Evolutionary conservation across 139 green algal genomes (phyloP).

Genomic region (Tetradesmus obliquus): DNA sequence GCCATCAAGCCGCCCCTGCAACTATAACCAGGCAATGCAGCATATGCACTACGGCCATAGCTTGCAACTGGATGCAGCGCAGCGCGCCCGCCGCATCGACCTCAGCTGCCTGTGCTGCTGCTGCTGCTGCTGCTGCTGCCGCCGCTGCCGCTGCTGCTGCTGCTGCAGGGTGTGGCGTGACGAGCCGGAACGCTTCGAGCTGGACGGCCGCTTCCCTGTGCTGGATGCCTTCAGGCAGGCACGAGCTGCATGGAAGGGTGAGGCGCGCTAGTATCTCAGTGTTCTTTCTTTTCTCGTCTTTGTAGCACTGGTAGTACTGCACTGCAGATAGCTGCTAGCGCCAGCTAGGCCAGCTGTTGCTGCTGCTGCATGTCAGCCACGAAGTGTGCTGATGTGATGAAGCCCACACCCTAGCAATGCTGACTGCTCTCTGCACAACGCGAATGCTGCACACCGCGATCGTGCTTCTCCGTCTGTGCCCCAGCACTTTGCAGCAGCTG

Average conservation of each 20-base stretch:
- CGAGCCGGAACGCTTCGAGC: constrained; percentile 65
- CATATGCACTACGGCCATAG: no score
- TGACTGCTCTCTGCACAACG: not conserved
- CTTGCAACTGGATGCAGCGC: no score
- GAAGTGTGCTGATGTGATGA: no score
- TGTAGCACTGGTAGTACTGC: not conserved
- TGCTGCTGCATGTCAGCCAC: not conserved
- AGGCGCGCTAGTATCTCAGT: not conserved
- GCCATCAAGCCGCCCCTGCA: no score
- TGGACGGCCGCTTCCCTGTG: constrained; percentile 72
- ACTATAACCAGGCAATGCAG: no score
- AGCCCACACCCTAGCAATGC: no score
- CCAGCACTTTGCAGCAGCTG: not conserved
- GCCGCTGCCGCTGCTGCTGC: not conserved
- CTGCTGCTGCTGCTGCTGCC: not conserved
- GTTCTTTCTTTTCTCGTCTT: not conserved
- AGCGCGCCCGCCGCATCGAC: no score
- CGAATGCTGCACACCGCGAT: not conserved
- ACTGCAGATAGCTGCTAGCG: not conserved
- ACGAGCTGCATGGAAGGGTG: constrained; percentile 59
- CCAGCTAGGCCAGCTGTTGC: not conserved
- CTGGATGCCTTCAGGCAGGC: constrained; percentile 65
- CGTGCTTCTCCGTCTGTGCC: no score
- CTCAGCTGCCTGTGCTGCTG: not conserved
- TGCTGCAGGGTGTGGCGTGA: constrained; percentile 60